Evolutionary conservation across 306 rosid species (phyloP), one percentile per base, ranked within the genome.

Genomic region (Inga oerstediana): DNA sequence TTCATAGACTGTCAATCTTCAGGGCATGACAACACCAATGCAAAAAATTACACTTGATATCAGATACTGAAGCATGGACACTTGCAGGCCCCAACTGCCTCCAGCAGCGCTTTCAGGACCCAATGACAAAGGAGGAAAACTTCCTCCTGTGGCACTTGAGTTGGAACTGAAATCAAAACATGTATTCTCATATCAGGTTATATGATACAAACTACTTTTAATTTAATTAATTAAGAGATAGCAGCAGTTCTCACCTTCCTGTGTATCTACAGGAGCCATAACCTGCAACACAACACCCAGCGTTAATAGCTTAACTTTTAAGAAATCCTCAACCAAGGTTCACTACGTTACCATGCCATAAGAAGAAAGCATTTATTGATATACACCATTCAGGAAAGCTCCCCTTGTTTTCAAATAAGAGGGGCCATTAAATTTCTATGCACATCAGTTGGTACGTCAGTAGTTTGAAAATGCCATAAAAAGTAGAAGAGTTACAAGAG

Each of bases 221-320:
- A 27, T 39, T 39, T 6, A 39, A 39, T 37, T 58, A 32, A 32
- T 14, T 24, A 80, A 39, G 56, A 49, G 13, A 48, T 41, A 44
- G 81, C 65, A 64, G 54, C 70, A 58, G 30, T 78, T 79, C 93
- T 90, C 79, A 95, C 99, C 98, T 92, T 91, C 99, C 97, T 0
- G 94, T 27, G 85, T 79, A 93, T 86, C 58, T 79, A 81, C 99
- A 95, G 81, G 94, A 84, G 32, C 98, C 97, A 89, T 88, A 27
- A 91, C 99, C 99, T 95, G 93, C 85, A 88, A 87, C 37, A 48
- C 24, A 56, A 41, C 32, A 61, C 71, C 74, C 51, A 77, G 32
- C 64, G 76, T 69, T 51, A 76, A 58, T 65, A 0, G 70, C 70
- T 10, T 24, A 22, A 76, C 9, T 39, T 49, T 46, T 32, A 1